Evolutionary conservation across 106 monocot genomes (phyloP).

Genomic region (Xerophyta viscosa): DNA sequence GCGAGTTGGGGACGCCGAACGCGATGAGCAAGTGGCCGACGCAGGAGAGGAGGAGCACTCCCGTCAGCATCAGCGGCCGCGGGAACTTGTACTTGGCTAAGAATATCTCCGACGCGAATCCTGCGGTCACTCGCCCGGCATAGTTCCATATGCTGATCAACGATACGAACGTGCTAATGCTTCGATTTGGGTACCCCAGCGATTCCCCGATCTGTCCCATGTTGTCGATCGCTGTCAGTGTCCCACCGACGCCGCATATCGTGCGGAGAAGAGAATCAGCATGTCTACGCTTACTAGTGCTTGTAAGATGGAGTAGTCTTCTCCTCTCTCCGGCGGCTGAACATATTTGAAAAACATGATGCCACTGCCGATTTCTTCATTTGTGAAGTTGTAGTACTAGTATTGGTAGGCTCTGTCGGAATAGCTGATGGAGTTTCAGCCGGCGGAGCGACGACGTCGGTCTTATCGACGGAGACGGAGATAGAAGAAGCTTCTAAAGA

Average conservation of each 20-base stretch:
- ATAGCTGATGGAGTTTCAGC: neutral
- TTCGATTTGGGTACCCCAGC: constrained; percentile 25
- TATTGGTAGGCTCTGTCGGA: too few relatives aligned
- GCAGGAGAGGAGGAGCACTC: constrained; percentile 38
- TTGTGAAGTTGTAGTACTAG: neutral
- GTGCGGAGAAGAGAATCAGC: constrained; percentile 35
- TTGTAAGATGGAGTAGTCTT: constrained; percentile 21
- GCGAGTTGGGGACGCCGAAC: constrained; percentile 21
- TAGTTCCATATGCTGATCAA: constrained; percentile 49
- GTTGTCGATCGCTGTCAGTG: constrained; percentile 51
- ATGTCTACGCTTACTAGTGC: constrained; percentile 32
- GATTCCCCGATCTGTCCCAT: constrained; percentile 57
- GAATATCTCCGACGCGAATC: constrained; percentile 41
- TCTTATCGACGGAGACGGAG: constrained; percentile 6
- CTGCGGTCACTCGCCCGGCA: constrained; percentile 27
- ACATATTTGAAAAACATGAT: neutral
- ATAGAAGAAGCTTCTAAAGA: constrained; percentile 5
- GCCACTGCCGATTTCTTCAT: neutral
- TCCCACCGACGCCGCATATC: constrained; percentile 36
- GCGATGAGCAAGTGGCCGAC: constrained; percentile 42
- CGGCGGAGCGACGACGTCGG: neutral
- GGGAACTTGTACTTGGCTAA: constrained; percentile 31
- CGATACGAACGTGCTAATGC: constrained; percentile 43
- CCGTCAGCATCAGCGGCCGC: constrained; percentile 24
- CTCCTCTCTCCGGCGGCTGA: constrained; percentile 10